Evolutionary conservation across 2,329 filamentous ascomycete species (phyloP).

Genomic region (Colletotrichum sp.): DNA sequence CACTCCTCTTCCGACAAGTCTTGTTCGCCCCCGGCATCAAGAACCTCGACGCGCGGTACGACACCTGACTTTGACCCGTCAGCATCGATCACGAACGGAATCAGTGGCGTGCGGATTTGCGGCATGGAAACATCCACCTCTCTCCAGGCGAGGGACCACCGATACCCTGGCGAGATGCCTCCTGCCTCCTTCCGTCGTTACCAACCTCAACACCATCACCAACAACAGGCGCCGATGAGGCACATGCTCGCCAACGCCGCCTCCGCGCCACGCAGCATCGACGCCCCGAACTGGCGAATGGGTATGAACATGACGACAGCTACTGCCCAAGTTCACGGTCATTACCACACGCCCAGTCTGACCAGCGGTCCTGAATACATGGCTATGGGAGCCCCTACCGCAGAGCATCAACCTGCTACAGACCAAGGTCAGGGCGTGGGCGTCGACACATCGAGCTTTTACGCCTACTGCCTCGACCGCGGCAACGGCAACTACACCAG

Average conservation of each 20-base stretch:
- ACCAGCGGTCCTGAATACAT: neutral
- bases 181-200: neutral
- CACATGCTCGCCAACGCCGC: neutral
- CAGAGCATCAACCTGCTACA: constrained; percentile 15
- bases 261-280: neutral
- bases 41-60: constrained; percentile 11
- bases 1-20: constrained; percentile 15
- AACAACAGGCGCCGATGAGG: neutral
- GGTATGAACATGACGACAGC: neutral
- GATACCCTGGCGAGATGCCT: neutral
- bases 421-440: neutral
- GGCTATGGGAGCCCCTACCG: neutral
- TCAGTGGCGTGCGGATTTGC: neutral
- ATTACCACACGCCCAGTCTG: constrained; percentile 31
- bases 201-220: neutral
- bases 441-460: constrained; percentile 32
- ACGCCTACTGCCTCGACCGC: constrained; percentile 58
- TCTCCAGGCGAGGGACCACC: neutral
- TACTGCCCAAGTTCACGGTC: constrained; percentile 45
- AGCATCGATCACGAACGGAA: neutral
- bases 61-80: constrained; percentile 8
- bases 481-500: constrained; percentile 59
- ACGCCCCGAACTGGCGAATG: constrained; percentile 10
- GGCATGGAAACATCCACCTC: neutral
- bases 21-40: constrained; percentile 4